phyloP scores from a whole-genome alignment of 169 alveolate genomes.

The Perkinsus olseni region DNA sequence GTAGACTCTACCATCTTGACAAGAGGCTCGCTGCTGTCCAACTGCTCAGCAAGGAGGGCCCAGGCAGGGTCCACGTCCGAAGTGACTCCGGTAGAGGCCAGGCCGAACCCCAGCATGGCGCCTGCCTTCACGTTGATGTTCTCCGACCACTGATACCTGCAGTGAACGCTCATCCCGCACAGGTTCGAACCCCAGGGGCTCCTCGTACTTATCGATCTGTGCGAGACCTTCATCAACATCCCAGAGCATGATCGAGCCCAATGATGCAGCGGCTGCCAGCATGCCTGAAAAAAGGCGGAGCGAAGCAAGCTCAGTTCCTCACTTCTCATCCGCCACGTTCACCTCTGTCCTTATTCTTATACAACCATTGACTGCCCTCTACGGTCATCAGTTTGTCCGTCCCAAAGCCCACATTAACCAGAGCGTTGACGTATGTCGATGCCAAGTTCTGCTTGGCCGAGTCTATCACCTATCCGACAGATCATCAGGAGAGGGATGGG shows the following conservation, averaged over 20 bases:
- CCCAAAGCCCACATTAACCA: slow-evolving; percentile 96
- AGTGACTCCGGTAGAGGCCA: slow-evolving; percentile 79
- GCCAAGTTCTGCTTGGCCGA: slow-evolving; percentile 91
- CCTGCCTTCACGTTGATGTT: slow-evolving; percentile 93
- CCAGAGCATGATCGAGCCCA: slow-evolving; percentile 92
- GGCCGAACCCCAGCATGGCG: slow-evolving; percentile 82
- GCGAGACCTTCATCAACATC: slow-evolving; percentile 93
- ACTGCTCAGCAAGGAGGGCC: slow-evolving; percentile 85
- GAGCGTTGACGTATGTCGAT: slow-evolving; percentile 92
- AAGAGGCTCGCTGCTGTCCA: slow-evolving; percentile 54
- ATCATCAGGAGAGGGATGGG: background rate
- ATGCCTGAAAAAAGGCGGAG: slow-evolving; percentile 55
- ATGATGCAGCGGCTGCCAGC: slow-evolving; percentile 89
- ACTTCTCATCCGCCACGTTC: background rate
- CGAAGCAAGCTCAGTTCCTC: background rate
- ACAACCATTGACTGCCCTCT: slow-evolving; percentile 80
- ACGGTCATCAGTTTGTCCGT: slow-evolving; percentile 77
- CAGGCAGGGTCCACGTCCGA: slow-evolving; percentile 90
- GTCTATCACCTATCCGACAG: slow-evolving; percentile 53
- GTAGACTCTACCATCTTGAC: slow-evolving; percentile 13
- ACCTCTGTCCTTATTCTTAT: slow-evolving; percentile 76
- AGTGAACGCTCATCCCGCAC: slow-evolving; percentile 35
- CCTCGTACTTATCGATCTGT: slow-evolving; percentile 41
- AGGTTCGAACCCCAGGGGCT: background rate
- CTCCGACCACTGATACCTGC: slow-evolving; percentile 82